These are phyloP conservation scores for Globisporangium nodosum DNA, from an alignment of 352 stramenopile genomes.

Conservation along the genomic window DNA sequence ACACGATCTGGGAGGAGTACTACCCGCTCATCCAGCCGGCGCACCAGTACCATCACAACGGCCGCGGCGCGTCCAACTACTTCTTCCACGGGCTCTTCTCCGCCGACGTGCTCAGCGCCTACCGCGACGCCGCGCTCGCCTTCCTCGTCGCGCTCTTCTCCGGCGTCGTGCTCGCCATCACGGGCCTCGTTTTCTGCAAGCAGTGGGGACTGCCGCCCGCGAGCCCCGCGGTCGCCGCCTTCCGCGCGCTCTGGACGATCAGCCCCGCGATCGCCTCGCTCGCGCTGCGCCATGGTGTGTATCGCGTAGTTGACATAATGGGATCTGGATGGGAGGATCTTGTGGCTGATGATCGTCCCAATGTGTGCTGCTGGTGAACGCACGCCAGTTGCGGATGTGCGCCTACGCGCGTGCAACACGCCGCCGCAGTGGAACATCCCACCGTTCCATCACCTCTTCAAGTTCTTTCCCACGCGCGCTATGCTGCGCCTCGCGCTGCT, in stretches of 20 bases:
- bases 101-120: conserved; percentile 80
- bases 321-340: conserved; percentile 10
- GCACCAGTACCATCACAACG: conserved; percentile 76
- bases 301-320: background rate
- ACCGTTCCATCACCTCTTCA: conserved; percentile 75
- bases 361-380: conserved; percentile 10
- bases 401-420: conserved; percentile 73
- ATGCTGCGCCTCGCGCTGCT: conserved; percentile 71
- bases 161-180: conserved; percentile 76
- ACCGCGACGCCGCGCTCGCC: conserved; percentile 75
- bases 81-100: conserved; percentile 88
- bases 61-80: conserved; percentile 68
- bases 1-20: conserved; percentile 86
- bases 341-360: background rate
- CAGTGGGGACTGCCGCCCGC: conserved; percentile 58
- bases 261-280: conserved; percentile 66
- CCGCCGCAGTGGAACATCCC: conserved; percentile 82
- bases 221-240: conserved; percentile 47
- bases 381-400: conserved; percentile 49
- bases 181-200: conserved; percentile 80
- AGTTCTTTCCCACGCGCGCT: conserved; percentile 71
- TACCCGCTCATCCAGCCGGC: conserved; percentile 83
- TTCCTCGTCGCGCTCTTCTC: conserved; percentile 75
- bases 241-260: conserved; percentile 63
- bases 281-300: conserved; percentile 62